A percentile compares a stretch with the other conserved stretches of the same genome.
phyloP scores from a whole-genome alignment of 345 rosid genomes.

The Populus deltoides region DNA sequence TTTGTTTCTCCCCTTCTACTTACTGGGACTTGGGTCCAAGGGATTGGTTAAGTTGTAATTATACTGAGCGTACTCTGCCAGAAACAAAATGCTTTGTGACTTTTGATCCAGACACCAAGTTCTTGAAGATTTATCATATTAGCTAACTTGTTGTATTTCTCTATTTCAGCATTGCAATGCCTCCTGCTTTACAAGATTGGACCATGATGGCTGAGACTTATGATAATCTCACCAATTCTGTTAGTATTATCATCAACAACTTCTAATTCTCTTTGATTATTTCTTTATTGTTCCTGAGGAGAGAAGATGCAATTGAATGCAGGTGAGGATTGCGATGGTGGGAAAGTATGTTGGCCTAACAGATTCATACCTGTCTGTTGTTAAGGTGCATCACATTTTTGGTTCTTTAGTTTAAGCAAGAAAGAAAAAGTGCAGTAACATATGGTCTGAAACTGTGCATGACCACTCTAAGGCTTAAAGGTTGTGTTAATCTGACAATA shows the following conservation, averaged over 20 bases:
- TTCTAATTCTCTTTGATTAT: conserved; percentile 15
- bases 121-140: conserved; percentile 11
- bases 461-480: not conserved
- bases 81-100: conserved; percentile 5
- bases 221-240: conserved; percentile 41
- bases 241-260: conserved; percentile 28
- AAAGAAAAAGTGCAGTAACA: not conserved
- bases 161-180: conserved; percentile 35
- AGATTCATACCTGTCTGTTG: conserved; percentile 37
- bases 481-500: not conserved
- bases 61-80: not conserved
- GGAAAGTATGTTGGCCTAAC: conserved; percentile 39
- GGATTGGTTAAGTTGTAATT: conserved; percentile 1
- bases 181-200: conserved; percentile 35
- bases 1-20: conserved; percentile 1
- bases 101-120: not conserved
- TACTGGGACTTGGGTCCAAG: not conserved
- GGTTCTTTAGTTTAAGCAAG: not conserved
- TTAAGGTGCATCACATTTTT: conserved; percentile 22
- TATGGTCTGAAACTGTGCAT: not conserved
- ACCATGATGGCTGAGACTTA: conserved; percentile 37
- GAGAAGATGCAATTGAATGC: conserved; percentile 21
- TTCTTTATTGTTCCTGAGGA: conserved; percentile 23
- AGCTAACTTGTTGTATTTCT: conserved; percentile 6
- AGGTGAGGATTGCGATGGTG: conserved; percentile 40